Conservation (phyloP, 129 eudicot genomes). For the Pittosporum tobira region DNA sequence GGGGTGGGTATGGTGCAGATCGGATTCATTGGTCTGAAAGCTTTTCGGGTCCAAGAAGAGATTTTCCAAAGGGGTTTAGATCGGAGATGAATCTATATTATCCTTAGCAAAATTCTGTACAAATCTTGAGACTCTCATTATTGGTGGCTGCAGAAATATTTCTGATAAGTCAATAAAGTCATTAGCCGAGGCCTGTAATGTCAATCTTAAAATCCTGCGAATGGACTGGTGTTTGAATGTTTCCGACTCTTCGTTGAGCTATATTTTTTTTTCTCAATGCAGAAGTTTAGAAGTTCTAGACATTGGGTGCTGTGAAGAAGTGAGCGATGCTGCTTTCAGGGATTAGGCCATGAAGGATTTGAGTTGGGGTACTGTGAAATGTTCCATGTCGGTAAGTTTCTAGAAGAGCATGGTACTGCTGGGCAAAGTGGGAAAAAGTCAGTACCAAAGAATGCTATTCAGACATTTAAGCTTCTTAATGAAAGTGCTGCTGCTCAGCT, state of each 20-base stretch:
- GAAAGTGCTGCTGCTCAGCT: no score
- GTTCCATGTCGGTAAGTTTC: no score
- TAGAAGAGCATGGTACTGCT: no score
- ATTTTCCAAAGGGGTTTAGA: constrained; percentile 92
- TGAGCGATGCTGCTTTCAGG: constrained; percentile 77
- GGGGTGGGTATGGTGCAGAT: constrained; percentile 61
- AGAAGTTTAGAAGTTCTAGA: constrained; percentile 61
- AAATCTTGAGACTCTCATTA: constrained; percentile 59
- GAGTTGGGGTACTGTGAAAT: no score
- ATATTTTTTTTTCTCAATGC: constrained; percentile 47
- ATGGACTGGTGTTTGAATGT: constrained; percentile 90
- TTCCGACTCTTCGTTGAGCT: constrained; percentile 51
- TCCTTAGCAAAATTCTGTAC: constrained; percentile 55
- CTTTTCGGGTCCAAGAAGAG: constrained; percentile 78
- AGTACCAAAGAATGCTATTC: no score
- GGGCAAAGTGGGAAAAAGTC: no score
- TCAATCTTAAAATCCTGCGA: constrained; percentile 43
- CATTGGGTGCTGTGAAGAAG: constrained; percentile 80
- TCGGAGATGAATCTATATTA: constrained; percentile 91
- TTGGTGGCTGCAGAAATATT: constrained; percentile 73
- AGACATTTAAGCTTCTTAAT: no score
- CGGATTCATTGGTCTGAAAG: constrained; percentile 87
- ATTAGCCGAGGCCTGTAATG: constrained; percentile 29
- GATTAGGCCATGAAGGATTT: constrained; percentile 23
- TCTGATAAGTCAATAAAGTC: constrained; percentile 51